Conservation (phyloP, 345 rosid species). For the Brassica incana region DNA sequence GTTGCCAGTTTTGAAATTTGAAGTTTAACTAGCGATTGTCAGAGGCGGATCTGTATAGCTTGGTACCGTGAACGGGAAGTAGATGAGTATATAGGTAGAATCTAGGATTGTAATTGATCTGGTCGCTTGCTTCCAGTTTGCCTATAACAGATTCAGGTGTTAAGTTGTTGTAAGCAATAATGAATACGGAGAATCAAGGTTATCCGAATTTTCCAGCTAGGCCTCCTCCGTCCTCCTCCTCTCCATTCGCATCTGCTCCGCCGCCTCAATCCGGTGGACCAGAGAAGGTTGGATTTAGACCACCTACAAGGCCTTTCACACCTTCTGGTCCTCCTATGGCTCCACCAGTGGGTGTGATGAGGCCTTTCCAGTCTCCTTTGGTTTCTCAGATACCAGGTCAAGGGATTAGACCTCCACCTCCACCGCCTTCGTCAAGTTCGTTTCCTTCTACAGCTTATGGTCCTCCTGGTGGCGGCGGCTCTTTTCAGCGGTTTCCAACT, state of each 20-base stretch:
- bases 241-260: slow-evolving; percentile 67
- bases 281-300: slow-evolving; percentile 50
- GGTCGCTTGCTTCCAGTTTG: neutral
- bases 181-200: slow-evolving; percentile 72
- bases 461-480: slow-evolving; percentile 47
- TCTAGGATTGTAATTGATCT: slow-evolving; percentile 25
- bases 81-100: slow-evolving; percentile 11
- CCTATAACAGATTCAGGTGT: slow-evolving; percentile 39
- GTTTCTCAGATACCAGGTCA: slow-evolving; percentile 25
- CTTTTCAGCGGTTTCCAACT: slow-evolving; percentile 56
- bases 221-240: slow-evolving; percentile 32
- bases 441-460: slow-evolving; percentile 46
- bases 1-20: slow-evolving; percentile 7
- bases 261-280: slow-evolving; percentile 61
- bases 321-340: slow-evolving; percentile 48
- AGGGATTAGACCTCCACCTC: slow-evolving; percentile 30
- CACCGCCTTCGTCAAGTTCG: slow-evolving; percentile 45
- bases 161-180: slow-evolving; percentile 29
- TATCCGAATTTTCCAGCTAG: slow-evolving; percentile 59
- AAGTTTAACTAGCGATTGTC: neutral
- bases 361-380: slow-evolving; percentile 43
- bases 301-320: slow-evolving; percentile 51
- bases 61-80: neutral
- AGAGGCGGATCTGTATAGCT: slow-evolving; percentile 11
- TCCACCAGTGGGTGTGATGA: slow-evolving; percentile 47